These are phyloP conservation scores for Torulaspora quercuum DNA, from an alignment of 805 yeast genomes.

Conservation along the genomic window DNA sequence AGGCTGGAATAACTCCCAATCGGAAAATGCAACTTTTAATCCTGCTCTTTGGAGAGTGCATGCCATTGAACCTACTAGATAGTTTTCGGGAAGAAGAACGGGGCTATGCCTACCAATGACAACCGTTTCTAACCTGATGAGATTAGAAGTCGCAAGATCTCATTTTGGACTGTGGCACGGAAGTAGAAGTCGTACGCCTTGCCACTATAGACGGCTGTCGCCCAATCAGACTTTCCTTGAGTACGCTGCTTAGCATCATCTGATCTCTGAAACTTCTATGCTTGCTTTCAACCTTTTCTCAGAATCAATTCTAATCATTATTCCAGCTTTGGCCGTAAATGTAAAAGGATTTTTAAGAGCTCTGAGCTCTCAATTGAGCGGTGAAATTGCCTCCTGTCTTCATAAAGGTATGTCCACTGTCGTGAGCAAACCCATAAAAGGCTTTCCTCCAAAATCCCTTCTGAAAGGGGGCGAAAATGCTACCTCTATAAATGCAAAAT, in stretches of 20 bases:
- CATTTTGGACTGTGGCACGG: slow-evolving; percentile 7
- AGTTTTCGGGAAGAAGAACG: slow-evolving; percentile 5
- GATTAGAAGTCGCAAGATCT: slow-evolving; percentile 3
- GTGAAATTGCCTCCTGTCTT: slow-evolving; percentile 7
- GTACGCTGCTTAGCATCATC: slow-evolving; percentile 12
- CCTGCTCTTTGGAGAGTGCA: slow-evolving; percentile 11
- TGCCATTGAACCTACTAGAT: slow-evolving; percentile 9
- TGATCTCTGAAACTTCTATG: slow-evolving; percentile 10
- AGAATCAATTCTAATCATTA: slow-evolving; percentile 7
- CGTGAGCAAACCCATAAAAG: slow-evolving; percentile 10
- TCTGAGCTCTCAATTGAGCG: slow-evolving; percentile 8
- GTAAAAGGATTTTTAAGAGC: slow-evolving; percentile 4
- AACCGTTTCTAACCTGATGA: slow-evolving; percentile 7
- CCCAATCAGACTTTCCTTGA: slow-evolving; percentile 7
- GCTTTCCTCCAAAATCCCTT: slow-evolving; percentile 11
- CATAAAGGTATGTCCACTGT: slow-evolving; percentile 7
- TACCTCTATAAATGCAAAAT: no score
- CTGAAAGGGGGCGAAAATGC: no score
- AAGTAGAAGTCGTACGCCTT: slow-evolving; percentile 4
- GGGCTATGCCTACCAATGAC: slow-evolving; percentile 9
- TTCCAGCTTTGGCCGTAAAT: slow-evolving; percentile 12
- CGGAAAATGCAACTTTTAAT: slow-evolving; percentile 8
- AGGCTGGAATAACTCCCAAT: slow-evolving; percentile 5
- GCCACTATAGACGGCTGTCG: slow-evolving; percentile 6
- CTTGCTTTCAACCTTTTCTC: slow-evolving; percentile 10